Evolutionary conservation across 129 eudicot genomes (phyloP).

Genomic region (Flaveria ramosissima): DNA sequence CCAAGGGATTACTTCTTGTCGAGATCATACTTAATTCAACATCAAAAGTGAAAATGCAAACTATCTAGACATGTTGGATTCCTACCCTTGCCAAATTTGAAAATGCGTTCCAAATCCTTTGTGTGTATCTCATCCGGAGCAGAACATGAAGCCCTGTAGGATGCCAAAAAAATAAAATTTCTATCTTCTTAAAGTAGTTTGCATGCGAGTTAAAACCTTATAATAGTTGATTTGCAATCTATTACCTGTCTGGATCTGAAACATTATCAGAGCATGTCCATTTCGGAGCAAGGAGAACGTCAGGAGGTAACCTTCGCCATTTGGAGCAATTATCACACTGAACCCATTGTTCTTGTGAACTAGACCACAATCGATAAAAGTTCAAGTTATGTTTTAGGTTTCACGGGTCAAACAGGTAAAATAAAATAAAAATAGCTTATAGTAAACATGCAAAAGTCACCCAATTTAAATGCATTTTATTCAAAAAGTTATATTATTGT

Average conservation of each 20-base stretch:
- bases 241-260: neutral
- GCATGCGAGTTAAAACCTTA: neutral
- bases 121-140: slow-evolving; percentile 68
- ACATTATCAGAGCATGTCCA: slow-evolving; percentile 14
- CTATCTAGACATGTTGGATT: neutral
- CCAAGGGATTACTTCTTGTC: too few species aligned
- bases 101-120: slow-evolving; percentile 51
- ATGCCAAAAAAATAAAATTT: neutral
- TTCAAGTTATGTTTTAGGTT: neutral
- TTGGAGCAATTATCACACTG: slow-evolving; percentile 5
- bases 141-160: slow-evolving; percentile 70
- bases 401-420: neutral
- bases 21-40: too few species aligned
- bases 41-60: too few species aligned
- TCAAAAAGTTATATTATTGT: neutral
- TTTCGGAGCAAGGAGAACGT: slow-evolving; percentile 3
- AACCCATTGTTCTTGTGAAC: slow-evolving; percentile 7
- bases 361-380: neutral
- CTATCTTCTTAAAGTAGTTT: neutral
- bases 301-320: slow-evolving; percentile 4
- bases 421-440: neutral
- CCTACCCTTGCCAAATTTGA: slow-evolving; percentile 55
- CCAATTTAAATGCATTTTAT: neutral
- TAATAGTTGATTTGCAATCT: neutral
- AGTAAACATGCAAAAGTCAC: neutral